Base-by-base conservation (phyloP, 2,329 filamentous ascomycete genomes). In the Myriosclerotinia scirpicola region DNA sequence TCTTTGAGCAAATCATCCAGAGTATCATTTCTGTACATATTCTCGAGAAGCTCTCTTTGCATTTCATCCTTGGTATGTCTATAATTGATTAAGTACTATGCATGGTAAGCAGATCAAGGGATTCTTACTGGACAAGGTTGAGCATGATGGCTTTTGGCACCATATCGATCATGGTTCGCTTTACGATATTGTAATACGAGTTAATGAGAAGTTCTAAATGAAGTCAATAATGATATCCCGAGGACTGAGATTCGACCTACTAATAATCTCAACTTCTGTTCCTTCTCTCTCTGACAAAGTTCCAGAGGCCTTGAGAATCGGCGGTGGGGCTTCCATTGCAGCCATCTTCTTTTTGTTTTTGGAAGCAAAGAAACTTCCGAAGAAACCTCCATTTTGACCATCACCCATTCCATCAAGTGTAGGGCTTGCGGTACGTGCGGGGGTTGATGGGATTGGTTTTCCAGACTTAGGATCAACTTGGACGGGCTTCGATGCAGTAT, bases 281-380 rank as follows among this genome's bases (percentile, higher is more conserved):
- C 88, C 89, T 79, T 99, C 95, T 69, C 95, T 92, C 81, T 99
- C 95, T 6, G 91, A 96, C 50, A 99, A 83, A 36, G 90, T 96
- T 53, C 95, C 94, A 3, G 92, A 96, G 44, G 95, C 95, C 83
- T 97, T 99, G 67, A 99, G 87, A 53, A 88, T 94, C 40, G 95
- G 87, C 69, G 95, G 95, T 50, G 95, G 95, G 17, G 95, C 84
- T 78, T 99, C 95, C 95, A 99, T 99, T 58, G 94, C 93, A n/a
- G 95, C 95, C 81, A 96, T 96, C 89, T 97, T 98, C 87, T 99
- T 99, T 88, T 98, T 99, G 83, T 98, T 99, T 87, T 98, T 99
- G 76, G 92, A 93, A 14, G 95, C 92, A 77, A 97, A 99, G 86
- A 99, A 99, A 76, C 92, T 96, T 73, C 95, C 95, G 75, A 99